Evolutionary conservation across 1,284 basidiomycete genomes (phyloP).

Genomic region (Hymenochaete sp.): DNA sequence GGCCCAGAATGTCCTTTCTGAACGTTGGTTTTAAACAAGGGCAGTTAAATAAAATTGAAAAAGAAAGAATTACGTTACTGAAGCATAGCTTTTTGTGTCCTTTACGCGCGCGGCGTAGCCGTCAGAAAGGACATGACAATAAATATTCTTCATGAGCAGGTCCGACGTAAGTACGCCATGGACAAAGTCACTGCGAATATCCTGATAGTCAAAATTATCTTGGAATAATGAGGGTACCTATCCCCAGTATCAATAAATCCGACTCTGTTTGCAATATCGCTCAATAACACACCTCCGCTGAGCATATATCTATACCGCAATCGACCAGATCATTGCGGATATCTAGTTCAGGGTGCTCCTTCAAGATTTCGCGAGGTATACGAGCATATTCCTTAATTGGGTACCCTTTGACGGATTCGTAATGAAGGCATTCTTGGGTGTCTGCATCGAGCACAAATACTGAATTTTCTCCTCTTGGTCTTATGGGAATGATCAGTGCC

Average conservation of each 20-base stretch:
- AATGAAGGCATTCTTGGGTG: constrained; percentile 72
- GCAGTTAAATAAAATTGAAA: constrained; percentile 1
- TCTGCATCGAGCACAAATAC: constrained; percentile 68
- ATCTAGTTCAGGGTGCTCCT: constrained; percentile 65
- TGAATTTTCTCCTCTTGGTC: constrained; percentile 61
- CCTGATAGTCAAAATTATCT: constrained; percentile 97
- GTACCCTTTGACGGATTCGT: constrained; percentile 61
- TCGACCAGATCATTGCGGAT: constrained; percentile 83
- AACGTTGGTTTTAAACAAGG: not conserved
- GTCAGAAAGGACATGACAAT: constrained; percentile 78
- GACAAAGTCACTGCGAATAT: constrained; percentile 88
- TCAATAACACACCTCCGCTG: constrained; percentile 61
- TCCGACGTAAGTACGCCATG: constrained; percentile 96
- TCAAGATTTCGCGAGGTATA: constrained; percentile 65
- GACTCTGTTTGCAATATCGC: not conserved
- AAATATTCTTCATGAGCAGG: constrained; percentile 90
- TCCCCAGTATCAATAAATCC: constrained; percentile 1
- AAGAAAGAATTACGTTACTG: constrained; percentile 52
- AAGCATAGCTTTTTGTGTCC: constrained; percentile 85
- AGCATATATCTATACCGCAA: constrained; percentile 86
- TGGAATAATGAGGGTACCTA: constrained; percentile 94
- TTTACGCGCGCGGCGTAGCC: constrained; percentile 85
- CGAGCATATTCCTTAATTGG: constrained; percentile 49
- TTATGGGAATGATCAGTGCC: constrained; percentile 25
- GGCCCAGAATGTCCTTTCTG: constrained; percentile 84